Percentiles rank a stretch among this genome's conserved stretches.
phyloP scores from a whole-genome alignment of 306 rosid species.

The Luffa aegyptiaca region DNA sequence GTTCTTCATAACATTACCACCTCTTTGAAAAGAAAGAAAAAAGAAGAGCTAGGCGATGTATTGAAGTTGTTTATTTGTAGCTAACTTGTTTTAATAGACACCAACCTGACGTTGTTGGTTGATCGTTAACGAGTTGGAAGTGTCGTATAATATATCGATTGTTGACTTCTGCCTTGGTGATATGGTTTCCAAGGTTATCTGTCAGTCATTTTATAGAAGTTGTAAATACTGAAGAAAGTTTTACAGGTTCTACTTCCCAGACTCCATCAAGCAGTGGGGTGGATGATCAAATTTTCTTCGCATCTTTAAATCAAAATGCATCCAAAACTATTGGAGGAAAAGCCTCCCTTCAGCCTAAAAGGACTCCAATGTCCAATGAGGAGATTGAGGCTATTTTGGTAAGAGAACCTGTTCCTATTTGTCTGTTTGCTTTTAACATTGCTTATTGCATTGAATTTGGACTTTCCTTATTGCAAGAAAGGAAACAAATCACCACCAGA shows the following conservation, averaged over 20 bases:
- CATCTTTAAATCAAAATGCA: constrained; percentile 32
- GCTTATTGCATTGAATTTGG: background rate
- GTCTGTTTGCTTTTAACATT: background rate
- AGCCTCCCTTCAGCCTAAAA: constrained; percentile 87
- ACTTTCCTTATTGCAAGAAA: background rate
- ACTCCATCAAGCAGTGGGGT: constrained; percentile 25
- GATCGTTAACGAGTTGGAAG: background rate
- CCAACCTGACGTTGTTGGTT: background rate
- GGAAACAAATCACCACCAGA: background rate
- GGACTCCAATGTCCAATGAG: constrained; percentile 72
- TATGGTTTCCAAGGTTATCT: background rate
- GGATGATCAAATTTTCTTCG: constrained; percentile 33
- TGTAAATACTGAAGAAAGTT: background rate
- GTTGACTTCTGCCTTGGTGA: background rate
- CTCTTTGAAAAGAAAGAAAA: background rate
- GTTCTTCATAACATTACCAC: background rate
- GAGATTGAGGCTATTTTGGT: constrained; percentile 96
- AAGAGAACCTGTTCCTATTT: constrained; percentile 17
- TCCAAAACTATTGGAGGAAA: constrained; percentile 54
- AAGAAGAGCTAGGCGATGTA: background rate
- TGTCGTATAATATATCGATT: background rate
- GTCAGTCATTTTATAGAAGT: background rate
- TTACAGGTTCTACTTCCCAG: constrained; percentile 51
- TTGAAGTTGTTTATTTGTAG: background rate
- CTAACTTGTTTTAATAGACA: background rate